phyloP scores from a whole-genome alignment of 805 yeast species.

The Kuraishia borneana region DNA sequence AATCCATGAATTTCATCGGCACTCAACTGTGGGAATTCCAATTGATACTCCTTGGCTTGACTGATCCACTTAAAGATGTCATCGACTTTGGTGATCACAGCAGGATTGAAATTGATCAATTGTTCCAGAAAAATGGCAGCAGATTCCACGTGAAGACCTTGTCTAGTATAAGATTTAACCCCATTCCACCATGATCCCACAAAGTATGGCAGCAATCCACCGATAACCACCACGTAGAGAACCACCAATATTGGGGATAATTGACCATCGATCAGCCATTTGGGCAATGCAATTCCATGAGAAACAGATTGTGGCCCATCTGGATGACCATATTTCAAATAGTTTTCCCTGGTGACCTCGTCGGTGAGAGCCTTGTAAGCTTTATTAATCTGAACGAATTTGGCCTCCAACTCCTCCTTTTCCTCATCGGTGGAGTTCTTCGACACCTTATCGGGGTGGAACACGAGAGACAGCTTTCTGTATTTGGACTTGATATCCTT shows the following conservation, averaged over 20 bases:
- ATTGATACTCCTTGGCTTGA: slow-evolving; percentile 53
- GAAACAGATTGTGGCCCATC: slow-evolving; percentile 89
- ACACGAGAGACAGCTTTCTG: slow-evolving; percentile 76
- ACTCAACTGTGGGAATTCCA: slow-evolving; percentile 27
- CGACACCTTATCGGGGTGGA: slow-evolving; percentile 88
- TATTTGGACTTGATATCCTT: slow-evolving; percentile 72
- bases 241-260: slow-evolving; percentile 50
- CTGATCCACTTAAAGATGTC: slow-evolving; percentile 50
- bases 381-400: slow-evolving; percentile 70
- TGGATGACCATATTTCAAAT: slow-evolving; percentile 86
- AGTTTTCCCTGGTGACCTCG: slow-evolving; percentile 73
- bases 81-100: slow-evolving; percentile 47
- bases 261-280: slow-evolving; percentile 76
- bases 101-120: slow-evolving; percentile 65
- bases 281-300: slow-evolving; percentile 94
- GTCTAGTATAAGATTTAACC: slow-evolving; percentile 68
- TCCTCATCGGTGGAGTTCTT: slow-evolving; percentile 49
- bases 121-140: slow-evolving; percentile 67
- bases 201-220: slow-evolving; percentile 63
- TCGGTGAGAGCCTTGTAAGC: slow-evolving; percentile 96
- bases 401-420: slow-evolving; percentile 52
- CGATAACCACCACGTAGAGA: slow-evolving; percentile 60
- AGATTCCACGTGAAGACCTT: slow-evolving; percentile 75
- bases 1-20: slow-evolving; percentile 37
- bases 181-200: slow-evolving; percentile 90